Conservation (phyloP, 352 stramenopile genomes). For the Globisporangium camurandrum region DNA sequence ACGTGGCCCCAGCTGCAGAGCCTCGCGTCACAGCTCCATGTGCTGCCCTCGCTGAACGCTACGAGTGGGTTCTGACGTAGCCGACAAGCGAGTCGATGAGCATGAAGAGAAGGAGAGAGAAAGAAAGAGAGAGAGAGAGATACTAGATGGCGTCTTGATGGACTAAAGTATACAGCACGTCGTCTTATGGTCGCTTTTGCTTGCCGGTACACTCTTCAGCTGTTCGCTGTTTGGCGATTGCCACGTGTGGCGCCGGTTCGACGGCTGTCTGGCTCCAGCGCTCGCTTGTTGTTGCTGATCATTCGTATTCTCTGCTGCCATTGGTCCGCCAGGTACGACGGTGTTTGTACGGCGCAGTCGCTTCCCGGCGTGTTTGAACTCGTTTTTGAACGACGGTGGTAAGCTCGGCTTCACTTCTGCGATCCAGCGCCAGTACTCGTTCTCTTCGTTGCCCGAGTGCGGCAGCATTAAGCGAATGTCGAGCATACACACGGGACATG, state of each 20-base stretch:
- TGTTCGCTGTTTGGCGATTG: constrained; percentile 4
- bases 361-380: constrained; percentile 36
- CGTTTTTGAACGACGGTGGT: constrained; percentile 28
- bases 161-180: constrained; percentile 12
- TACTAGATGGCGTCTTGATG: neutral
- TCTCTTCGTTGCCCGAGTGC: constrained; percentile 40
- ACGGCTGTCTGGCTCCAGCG: constrained; percentile 1
- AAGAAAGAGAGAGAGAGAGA: neutral
- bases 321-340: constrained; percentile 1
- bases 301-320: neutral
- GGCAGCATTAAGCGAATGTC: constrained; percentile 58
- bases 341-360: constrained; percentile 9
- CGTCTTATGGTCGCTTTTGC: constrained; percentile 3
- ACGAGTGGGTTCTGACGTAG: constrained; percentile 5
- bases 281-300: neutral
- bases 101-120: too few relatives aligned
- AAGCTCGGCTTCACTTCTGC: constrained; percentile 38
- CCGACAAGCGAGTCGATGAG: neutral
- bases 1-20: constrained; percentile 13
- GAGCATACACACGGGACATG: constrained; percentile 52
- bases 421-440: constrained; percentile 60
- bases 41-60: constrained; percentile 5
- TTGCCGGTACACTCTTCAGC: neutral
- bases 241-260: constrained; percentile 12
- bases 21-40: constrained; percentile 1